phyloP scores from a whole-genome alignment of 352 stramenopile species.

The Phytophthora syringae region DNA sequence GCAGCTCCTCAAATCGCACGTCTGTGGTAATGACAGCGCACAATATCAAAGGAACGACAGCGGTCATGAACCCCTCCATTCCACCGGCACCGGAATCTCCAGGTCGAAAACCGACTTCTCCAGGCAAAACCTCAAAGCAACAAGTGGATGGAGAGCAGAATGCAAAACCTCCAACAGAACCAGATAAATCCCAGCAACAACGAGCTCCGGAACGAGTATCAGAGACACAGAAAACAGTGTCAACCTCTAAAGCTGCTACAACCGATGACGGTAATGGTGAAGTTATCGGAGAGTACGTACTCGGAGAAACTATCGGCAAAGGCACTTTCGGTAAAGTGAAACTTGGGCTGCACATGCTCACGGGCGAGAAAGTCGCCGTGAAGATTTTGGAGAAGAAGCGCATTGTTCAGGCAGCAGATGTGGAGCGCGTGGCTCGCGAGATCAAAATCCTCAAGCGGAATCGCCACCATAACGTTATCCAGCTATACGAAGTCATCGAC shows the following conservation, averaged over 20 bases:
- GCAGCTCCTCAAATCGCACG: neutral
- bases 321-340: slow-evolving; percentile 96
- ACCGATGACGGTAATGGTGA: slow-evolving; percentile 40
- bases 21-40: slow-evolving; percentile 34
- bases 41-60: slow-evolving; percentile 27
- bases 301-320: slow-evolving; percentile 93
- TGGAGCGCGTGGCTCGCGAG: slow-evolving; percentile 91
- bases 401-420: slow-evolving; percentile 89
- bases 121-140: too few species aligned
- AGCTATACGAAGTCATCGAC: slow-evolving; percentile 68
- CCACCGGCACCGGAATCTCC: slow-evolving; percentile 20
- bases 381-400: slow-evolving; percentile 94
- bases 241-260: neutral
- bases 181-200: slow-evolving; percentile 26
- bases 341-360: slow-evolving; percentile 84
- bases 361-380: slow-evolving; percentile 92
- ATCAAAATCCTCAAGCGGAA: slow-evolving; percentile 95
- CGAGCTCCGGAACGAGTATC: slow-evolving; percentile 25
- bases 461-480: slow-evolving; percentile 91
- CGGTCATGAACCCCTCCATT: slow-evolving; percentile 34
- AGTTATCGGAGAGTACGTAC: slow-evolving; percentile 87
- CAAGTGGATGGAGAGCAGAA: slow-evolving; percentile 21
- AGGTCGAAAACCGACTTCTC: slow-evolving; percentile 20
- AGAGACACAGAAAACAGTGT: neutral
- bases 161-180: slow-evolving; percentile 7